phyloP scores from a whole-genome alignment of 1,284 basidiomycete species.

The Phylloporus gajari region DNA sequence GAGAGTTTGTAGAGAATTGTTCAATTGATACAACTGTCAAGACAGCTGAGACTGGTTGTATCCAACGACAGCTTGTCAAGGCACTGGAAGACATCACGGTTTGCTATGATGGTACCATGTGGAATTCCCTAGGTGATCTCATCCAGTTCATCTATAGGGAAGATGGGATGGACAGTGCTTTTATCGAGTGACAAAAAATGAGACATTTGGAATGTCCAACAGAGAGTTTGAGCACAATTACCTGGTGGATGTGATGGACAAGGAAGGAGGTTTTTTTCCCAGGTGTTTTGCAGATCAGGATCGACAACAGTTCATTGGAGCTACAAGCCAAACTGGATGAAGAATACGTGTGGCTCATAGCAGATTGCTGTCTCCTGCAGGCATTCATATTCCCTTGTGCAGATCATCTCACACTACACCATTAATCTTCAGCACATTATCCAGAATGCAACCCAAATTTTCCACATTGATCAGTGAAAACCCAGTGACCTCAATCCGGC shows the following conservation, averaged over 20 bases:
- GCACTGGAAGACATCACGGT: slow-evolving; percentile 96
- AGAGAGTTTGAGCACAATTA: slow-evolving; percentile 90
- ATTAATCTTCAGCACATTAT: slow-evolving; percentile 96
- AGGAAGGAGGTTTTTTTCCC: slow-evolving; percentile 79
- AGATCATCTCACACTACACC: slow-evolving; percentile 78
- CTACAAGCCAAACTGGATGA: slow-evolving; percentile 92
- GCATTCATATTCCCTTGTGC: slow-evolving; percentile 86
- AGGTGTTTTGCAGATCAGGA: slow-evolving; percentile 91
- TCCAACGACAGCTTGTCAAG: too few species aligned
- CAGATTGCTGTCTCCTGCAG: slow-evolving; percentile 84
- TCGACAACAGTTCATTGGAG: slow-evolving; percentile 89
- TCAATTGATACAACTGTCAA: slow-evolving; percentile 74
- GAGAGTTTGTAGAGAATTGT: slow-evolving; percentile 99
- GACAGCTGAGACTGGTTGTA: too few species aligned
- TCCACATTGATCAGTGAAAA: slow-evolving; percentile 95
- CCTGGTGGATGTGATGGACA: slow-evolving; percentile 91
- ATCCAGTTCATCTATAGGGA: slow-evolving; percentile 98
- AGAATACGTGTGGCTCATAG: slow-evolving; percentile 82
- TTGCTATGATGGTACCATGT: slow-evolving; percentile 97
- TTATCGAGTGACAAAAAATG: slow-evolving; percentile 96
- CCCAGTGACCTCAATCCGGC: slow-evolving; percentile 91
- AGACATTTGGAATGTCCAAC: slow-evolving; percentile 87
- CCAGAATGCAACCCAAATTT: slow-evolving; percentile 96
- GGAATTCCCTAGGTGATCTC: slow-evolving; percentile 95
- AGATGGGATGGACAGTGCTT: slow-evolving; percentile 98